These are phyloP conservation scores for Debaryomyces fabryi DNA, from an alignment of 1,139 yeast species.

Conservation along the genomic window DNA sequence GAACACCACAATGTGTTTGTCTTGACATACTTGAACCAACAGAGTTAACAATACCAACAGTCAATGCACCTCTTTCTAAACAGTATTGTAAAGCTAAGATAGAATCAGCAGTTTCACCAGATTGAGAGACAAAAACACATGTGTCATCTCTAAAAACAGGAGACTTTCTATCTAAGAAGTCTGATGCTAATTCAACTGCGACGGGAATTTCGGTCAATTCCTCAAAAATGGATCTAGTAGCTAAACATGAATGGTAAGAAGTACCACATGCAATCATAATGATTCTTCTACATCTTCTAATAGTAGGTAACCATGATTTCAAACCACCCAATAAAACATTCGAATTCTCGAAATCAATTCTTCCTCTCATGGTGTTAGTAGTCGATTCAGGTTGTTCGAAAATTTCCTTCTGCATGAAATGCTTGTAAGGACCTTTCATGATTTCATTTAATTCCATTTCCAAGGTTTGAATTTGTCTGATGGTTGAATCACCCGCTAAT, in stretches of 20 bases:
- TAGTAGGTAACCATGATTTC: constrained; percentile 79
- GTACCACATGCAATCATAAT: constrained; percentile 99
- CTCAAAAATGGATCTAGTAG: constrained; percentile 94
- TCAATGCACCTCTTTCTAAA: constrained; percentile 94
- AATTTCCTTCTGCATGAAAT: constrained; percentile 98
- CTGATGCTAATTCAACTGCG: constrained; percentile 94
- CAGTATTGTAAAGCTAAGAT: constrained; percentile 95
- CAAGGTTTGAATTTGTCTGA: constrained; percentile 93
- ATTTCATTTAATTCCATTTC: constrained; percentile 97
- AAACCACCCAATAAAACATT: constrained; percentile 88
- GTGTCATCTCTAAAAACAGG: constrained; percentile 99
- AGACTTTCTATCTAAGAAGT: constrained; percentile 90
- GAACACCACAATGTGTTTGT: constrained; percentile 98
- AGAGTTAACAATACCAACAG: constrained; percentile 90
- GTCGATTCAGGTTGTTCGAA: constrained; percentile 99
- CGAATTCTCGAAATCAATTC: constrained; percentile 86
- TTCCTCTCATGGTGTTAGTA: constrained; percentile 98
- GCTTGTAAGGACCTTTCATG: constrained; percentile 96
- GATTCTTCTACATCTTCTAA: constrained; percentile 92
- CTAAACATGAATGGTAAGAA: constrained; percentile 96
- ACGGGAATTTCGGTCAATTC: constrained; percentile 97
- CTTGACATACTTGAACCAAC: constrained; percentile 97
- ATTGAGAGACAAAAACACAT: constrained; percentile 95
- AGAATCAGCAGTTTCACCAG: constrained; percentile 99
- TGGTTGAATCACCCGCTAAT: constrained; percentile 87